A percentile compares a stretch with the other conserved stretches of the same genome.
Conservation (phyloP, 371 early-diverging fungal genomes). For the Syncephalastrum racemosum region DNA sequence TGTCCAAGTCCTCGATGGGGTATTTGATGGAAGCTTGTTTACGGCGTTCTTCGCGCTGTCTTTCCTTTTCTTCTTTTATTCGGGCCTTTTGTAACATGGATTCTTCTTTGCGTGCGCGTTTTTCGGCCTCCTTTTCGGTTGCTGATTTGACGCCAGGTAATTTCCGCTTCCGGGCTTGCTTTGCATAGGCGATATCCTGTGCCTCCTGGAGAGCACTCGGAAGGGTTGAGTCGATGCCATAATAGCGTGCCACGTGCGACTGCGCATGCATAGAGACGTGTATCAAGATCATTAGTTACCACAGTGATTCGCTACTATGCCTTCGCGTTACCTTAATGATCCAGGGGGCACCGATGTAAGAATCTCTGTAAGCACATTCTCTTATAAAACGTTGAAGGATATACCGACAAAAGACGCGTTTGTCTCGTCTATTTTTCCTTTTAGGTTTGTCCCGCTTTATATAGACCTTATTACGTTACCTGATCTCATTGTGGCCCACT, state of each 20-base stretch:
- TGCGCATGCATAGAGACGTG: constrained; percentile 11
- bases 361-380: constrained; percentile 65
- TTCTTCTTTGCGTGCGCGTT: constrained; percentile 47
- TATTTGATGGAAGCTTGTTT: constrained; percentile 55
- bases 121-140: constrained; percentile 39
- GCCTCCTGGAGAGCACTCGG: constrained; percentile 48
- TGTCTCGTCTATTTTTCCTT: constrained; percentile 31
- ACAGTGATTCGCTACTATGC: background rate
- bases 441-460: background rate
- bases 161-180: constrained; percentile 29
- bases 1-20: constrained; percentile 62
- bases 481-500: constrained; percentile 25
- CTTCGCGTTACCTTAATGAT: constrained; percentile 53
- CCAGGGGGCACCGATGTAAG: constrained; percentile 70
- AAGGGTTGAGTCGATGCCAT: constrained; percentile 46
- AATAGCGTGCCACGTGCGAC: constrained; percentile 46
- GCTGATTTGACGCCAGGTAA: constrained; percentile 21
- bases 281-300: no score
- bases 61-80: constrained; percentile 40
- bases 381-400: constrained; percentile 66
- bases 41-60: constrained; percentile 29
- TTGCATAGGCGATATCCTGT: constrained; percentile 37
- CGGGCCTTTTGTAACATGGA: constrained; percentile 31
- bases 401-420: constrained; percentile 51
- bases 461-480: constrained; percentile 9